Evolutionary conservation across 2,329 filamentous ascomycete genomes (phyloP).

Genomic region (Leptodontidium sp.): DNA sequence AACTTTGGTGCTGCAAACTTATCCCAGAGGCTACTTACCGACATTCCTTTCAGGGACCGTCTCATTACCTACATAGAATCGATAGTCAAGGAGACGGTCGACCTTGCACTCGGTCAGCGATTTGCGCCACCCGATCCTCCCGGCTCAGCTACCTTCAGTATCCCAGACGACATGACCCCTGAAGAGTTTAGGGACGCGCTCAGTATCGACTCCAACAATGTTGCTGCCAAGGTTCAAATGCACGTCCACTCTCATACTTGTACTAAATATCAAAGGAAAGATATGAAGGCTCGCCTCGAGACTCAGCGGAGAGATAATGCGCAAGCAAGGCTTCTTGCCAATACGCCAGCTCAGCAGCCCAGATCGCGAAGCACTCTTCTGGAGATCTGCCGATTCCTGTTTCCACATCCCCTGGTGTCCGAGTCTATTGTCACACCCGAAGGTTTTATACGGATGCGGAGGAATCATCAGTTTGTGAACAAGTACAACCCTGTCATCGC

Average conservation of each 20-base stretch:
- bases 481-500: not conserved
- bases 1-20: not conserved
- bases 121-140: not conserved
- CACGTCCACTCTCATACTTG: not conserved
- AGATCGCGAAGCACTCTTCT: not conserved
- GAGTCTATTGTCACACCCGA: not conserved
- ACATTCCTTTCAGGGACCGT: not conserved
- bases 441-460: not conserved
- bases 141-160: not conserved
- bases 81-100: not conserved
- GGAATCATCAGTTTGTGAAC: not conserved
- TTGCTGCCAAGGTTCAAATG: not conserved
- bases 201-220: not conserved
- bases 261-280: not conserved
- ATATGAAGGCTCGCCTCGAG: not conserved
- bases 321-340: not conserved
- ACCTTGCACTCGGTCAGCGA: not conserved
- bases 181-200: not conserved
- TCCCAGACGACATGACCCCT: not conserved
- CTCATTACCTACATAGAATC: not conserved
- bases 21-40: not conserved
- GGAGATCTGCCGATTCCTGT: not conserved
- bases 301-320: not conserved
- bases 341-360: not conserved
- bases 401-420: not conserved